Conservation (phyloP, 228 moss, liverwort and hornwort species). For the Sphagnum magellanicum region DNA sequence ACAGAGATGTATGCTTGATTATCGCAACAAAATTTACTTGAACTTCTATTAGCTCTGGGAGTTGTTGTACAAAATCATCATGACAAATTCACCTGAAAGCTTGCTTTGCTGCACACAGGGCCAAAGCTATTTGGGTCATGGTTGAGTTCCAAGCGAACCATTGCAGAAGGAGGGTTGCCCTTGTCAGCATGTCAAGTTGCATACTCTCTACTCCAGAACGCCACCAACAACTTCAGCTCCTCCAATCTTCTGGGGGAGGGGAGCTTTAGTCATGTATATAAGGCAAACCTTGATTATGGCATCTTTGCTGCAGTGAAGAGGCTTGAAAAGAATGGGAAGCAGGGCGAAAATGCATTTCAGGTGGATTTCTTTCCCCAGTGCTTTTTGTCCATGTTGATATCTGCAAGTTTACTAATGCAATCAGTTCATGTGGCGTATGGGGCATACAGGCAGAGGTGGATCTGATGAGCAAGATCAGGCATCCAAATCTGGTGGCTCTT, state of each 20-base stretch:
- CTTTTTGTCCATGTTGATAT: neutral
- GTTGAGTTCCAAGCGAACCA: slow-evolving; percentile 10
- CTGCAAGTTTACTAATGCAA: neutral
- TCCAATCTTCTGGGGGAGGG: slow-evolving; percentile 69
- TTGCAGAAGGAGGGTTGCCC: slow-evolving; percentile 5
- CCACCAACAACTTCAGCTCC: slow-evolving; percentile 59
- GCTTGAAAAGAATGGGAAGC: slow-evolving; percentile 15
- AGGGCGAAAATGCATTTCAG: slow-evolving; percentile 34
- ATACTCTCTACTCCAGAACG: slow-evolving; percentile 33
- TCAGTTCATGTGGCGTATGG: neutral
- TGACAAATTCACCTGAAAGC: neutral
- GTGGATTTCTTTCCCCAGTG: slow-evolving; percentile 3
- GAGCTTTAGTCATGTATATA: slow-evolving; percentile 53
- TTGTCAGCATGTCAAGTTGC: slow-evolving; percentile 25
- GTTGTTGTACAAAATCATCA: neutral
- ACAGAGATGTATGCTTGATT: neutral
- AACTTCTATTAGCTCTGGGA: neutral
- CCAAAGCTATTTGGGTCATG: slow-evolving; percentile 13
- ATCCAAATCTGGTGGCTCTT: slow-evolving; percentile 33
- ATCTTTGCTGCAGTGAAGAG: slow-evolving; percentile 50
- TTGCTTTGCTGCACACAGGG: neutral
- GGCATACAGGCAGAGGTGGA: slow-evolving; percentile 28
- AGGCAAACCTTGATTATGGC: slow-evolving; percentile 35
- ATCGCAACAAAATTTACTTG: neutral
- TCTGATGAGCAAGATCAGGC: slow-evolving; percentile 32